Evolutionary conservation across 2,329 filamentous ascomycete genomes (phyloP), one percentile per base, ranked within the genome.

Genomic region (Pseudocercospora pini-densiflorae): DNA sequence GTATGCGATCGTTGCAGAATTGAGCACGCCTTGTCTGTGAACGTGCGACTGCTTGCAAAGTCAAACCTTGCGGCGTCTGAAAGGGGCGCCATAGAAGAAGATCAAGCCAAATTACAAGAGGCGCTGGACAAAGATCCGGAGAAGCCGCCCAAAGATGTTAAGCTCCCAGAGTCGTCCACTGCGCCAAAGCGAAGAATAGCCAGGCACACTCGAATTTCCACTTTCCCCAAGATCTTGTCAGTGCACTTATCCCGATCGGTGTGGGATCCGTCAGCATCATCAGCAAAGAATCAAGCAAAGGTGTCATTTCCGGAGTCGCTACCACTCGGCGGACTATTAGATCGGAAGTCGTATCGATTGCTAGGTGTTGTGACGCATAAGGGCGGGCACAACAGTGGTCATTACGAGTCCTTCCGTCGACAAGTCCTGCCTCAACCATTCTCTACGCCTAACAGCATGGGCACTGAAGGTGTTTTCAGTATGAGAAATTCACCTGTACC

Each of bases 351-450:
- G 76, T 99, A 97, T 80, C 92, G 90, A 73, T 84, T 99, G 5
- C 86, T 97, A 0, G 93, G 91, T 12, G 88, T 97, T 40, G 93
- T 99, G 40, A 97, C 92, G 23, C 95, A 99, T 77, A 97, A 97
- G 75, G 95, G 95, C 43, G 96, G 92, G 68, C 95, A 99, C 77
- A 90, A 97, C 76, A 97, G 93, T 74, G 95, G 95, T 0, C 95
- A 99, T 77, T 99, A 99, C 81, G 95, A 99, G 78, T 94, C 93
- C 0, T 98, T 98, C 79, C 87, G 95, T 36, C 88, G 95, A 43
- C 95, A 98, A 79, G 90, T 92, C 65, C 81, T 92, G 8, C 88
- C 90, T 59, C 82, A 90, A 2, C 94, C 94, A 0, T 98, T 89
- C 76, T 91, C 92, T 1, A 97, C 94, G 7, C 89, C 91, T 0